Conservation (phyloP, 768 basidiomycete genomes). For the Mycena leptocephala region DNA sequence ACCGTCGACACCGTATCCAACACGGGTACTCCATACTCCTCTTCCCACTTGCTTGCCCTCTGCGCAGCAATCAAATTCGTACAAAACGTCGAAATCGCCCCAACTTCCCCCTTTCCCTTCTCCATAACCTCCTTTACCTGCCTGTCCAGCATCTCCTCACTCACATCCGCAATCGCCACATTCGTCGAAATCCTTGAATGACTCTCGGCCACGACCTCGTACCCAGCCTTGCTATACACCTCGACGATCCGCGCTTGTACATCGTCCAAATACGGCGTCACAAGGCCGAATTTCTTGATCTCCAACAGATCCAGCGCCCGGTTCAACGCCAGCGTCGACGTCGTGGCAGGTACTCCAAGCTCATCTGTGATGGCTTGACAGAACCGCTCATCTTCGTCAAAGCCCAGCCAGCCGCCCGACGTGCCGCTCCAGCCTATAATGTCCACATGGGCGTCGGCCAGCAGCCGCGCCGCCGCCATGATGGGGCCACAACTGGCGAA, state of each 20-base stretch:
- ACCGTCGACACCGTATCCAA: conserved; percentile 23
- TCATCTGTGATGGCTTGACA: conserved; percentile 18
- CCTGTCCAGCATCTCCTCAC: conserved; percentile 18
- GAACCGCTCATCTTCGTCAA: conserved; percentile 22
- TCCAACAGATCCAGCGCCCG: conserved; percentile 23
- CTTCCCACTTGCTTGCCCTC: conserved; percentile 23
- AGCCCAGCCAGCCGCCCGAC: conserved; percentile 23
- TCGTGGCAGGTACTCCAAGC: conserved; percentile 21
- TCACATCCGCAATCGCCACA: conserved; percentile 21
- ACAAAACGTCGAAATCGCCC: conserved; percentile 22
- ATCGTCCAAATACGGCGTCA: conserved; percentile 25
- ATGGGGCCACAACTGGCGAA: conserved; percentile 20
- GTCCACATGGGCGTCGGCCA: conserved; percentile 21
- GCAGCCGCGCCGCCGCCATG: conserved; percentile 24
- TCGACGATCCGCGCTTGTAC: conserved; percentile 23
- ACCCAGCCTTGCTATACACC: conserved; percentile 24
- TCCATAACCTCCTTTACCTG: conserved; percentile 24
- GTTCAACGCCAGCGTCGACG: conserved; percentile 21
- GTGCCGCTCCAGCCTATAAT: conserved; percentile 25
- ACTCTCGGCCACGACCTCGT: conserved; percentile 21
- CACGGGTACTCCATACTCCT: conserved; percentile 26
- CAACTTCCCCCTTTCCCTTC: conserved; percentile 19
- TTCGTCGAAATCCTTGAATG: conserved; percentile 24
- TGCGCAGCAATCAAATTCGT: conserved; percentile 25
- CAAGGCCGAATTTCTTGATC: conserved; percentile 25